Evolutionary conservation across 139 green algal species (phyloP), one percentile per base, ranked within the genome.

Genomic region (Raphidocelis subcapitata): DNA sequence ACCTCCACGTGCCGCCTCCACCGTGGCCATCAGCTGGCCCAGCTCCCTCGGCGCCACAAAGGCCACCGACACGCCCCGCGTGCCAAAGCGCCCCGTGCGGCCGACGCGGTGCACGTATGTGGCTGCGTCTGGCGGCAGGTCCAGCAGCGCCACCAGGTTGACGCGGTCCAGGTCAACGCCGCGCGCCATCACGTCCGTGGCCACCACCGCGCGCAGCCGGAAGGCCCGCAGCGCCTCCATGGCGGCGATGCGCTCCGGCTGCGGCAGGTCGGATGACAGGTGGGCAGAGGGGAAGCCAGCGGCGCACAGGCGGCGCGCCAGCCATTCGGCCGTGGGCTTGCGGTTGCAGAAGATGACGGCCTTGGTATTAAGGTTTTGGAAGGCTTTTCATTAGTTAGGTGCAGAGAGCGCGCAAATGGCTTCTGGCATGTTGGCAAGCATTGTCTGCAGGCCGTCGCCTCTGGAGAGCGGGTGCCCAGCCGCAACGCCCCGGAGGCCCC

Each of bases 141-240:
- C 88, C 52, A 95, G 57, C 73, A 92, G 93, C 18, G 90, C 79
- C 23, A 97, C 89, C 16, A 94, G 74, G 76, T 94, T 94, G 61
- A 95, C 87, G 16, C 85, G 75, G 3, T 87, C 87, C n/a, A 97
- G 75, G 73, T 97, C 92, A 12, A 97, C 84, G 3, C 92, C 92
- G 10, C 92, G 84, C 0, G 90, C 86, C 59, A 87, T 74, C 20
- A 97, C 82, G 80, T 97, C 92, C 1, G 92, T 96, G 33, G 86
- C 87, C 24, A 97, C 92, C 0, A 93, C 68, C 21, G 82, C 71
- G 28, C 75, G 63, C 41, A 82, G 56, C 55, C 81, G 81, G 82
- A 92, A 93, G 3, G 65, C 77, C 1, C 82, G 74, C 71, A 94
- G 75, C 15, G 81, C 81, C 29, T 79, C 72, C 79, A 97, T 86